Evolutionary conservation across 2,329 filamentous ascomycete species (phyloP), one percentile per base, ranked within the genome.

Genomic region (Colletotrichum trifolii): DNA sequence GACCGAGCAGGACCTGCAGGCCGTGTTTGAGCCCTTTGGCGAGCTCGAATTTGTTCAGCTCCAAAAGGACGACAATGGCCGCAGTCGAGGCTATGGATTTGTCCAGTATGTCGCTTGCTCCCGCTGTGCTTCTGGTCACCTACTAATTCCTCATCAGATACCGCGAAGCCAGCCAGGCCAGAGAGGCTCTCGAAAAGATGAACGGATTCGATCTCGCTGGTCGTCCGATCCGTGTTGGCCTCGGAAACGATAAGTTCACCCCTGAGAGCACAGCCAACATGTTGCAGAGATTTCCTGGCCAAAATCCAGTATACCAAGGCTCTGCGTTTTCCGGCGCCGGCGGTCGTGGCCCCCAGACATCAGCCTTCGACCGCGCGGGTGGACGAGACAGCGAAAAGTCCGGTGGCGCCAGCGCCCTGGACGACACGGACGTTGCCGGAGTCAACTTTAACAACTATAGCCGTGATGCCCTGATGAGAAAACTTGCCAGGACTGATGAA

Each of bases 381-480:
- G 93, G 91, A 70, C 90, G 94, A 73, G 93, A 97, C 74, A 93
- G 90, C 77, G 93, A 97, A 74, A 97, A 97, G 80, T 88, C 92
- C 49, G 92, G 92, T 66, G 94, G 94, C 72, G 95, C 95, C 54
- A 97, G 94, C 81, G 96, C 96, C 73, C 85, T 99, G 56, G 96
- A 99, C 80, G 96, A 99, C 76, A 97, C 94, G 68, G 96, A 99
- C 78, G 96, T 99, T 76, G 93, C 92, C 55, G 96, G 96, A 75
- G 95, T 99, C 80, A 98, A 98, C 82, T 98, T 98, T 91, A 97
- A 94, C 87, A 97, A 97, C 80, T 97, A 97, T 84, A 97, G 93
- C 85, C 93, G 96, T 82, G 94, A 98, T 83, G 93, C 94, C 76
- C 90, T 99, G 81, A 99, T 99, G 96, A 89, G 93, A 79, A 97